Conservation (phyloP, 1,284 basidiomycete genomes). For the Wallemia mellicola region DNA sequence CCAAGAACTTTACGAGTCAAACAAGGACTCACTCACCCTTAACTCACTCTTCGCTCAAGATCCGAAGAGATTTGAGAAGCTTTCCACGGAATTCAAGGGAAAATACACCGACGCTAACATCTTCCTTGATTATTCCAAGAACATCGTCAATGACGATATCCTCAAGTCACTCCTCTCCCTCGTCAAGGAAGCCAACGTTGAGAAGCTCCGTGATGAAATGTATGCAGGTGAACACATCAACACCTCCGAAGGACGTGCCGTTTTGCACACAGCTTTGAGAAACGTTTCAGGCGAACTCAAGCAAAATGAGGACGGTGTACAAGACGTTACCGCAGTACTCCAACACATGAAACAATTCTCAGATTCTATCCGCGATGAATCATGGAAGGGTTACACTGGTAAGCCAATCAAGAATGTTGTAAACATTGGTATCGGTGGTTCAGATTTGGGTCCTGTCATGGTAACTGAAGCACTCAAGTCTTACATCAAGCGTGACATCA, state of each 20-base stretch:
- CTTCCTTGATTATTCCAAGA: conserved; percentile 90
- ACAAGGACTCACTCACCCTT: conserved; percentile 45
- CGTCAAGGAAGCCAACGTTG: conserved; percentile 26
- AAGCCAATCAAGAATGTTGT: conserved; percentile 81
- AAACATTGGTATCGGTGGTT: conserved; percentile 96
- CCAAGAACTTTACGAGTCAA: conserved; percentile 46
- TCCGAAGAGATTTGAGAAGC: conserved; percentile 54
- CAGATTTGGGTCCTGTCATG: conserved; percentile 94
- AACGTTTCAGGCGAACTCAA: conserved; percentile 35
- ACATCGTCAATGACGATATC: conserved; percentile 67
- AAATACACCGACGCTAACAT: conserved; percentile 38
- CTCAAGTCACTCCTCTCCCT: conserved; percentile 16
- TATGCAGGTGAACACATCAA: conserved; percentile 91
- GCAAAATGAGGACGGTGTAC: conserved; percentile 49
- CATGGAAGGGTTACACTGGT: conserved; percentile 90
- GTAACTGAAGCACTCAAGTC: conserved; percentile 86
- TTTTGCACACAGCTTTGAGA: conserved; percentile 77
- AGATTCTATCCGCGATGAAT: conserved; percentile 50
- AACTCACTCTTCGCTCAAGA: conserved; percentile 75
- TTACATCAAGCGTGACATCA: conserved; percentile 68
- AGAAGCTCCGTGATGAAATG: conserved; percentile 68
- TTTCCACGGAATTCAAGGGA: conserved; percentile 43
- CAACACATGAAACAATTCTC: conserved; percentile 76
- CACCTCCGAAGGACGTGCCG: conserved; percentile 84
- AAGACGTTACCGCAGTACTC: conserved; percentile 56